A percentile compares a stretch with the other conserved stretches of the same genome.
phyloP scores from a whole-genome alignment of 2,329 filamentous ascomycete species.

The Xylaria sp. region DNA sequence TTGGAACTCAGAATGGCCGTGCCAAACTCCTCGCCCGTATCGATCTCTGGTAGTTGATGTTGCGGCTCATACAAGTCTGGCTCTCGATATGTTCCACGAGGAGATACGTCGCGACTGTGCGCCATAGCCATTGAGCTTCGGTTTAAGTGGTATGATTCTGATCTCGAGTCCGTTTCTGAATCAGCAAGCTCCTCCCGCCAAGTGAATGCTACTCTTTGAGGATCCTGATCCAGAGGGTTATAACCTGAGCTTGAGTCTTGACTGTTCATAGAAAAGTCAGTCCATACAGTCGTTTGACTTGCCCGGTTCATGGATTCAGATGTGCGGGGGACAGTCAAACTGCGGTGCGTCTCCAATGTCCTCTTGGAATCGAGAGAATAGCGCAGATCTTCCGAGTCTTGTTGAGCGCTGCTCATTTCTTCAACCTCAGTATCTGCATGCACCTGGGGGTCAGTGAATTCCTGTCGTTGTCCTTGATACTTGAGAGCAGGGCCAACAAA shows the following conservation, averaged over 20 bases:
- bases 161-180: constrained; percentile 39
- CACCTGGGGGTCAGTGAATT: constrained; percentile 21
- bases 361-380: constrained; percentile 40
- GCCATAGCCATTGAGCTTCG: constrained; percentile 38
- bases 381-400: constrained; percentile 32
- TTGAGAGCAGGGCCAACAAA: constrained; percentile 40
- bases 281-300: constrained; percentile 66
- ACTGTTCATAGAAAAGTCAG: constrained; percentile 63
- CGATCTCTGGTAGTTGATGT: constrained; percentile 56
- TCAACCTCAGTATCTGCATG: constrained; percentile 25
- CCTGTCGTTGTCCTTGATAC: constrained; percentile 29
- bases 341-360: constrained; percentile 49
- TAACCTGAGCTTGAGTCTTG: constrained; percentile 49
- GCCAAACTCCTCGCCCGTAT: constrained; percentile 57
- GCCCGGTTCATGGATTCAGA: constrained; percentile 51
- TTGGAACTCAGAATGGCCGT: constrained; percentile 52
- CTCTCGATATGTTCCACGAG: constrained; percentile 40
- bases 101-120: constrained; percentile 44
- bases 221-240: constrained; percentile 33
- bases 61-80: constrained; percentile 32
- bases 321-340: constrained; percentile 54
- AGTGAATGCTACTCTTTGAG: constrained; percentile 33
- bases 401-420: constrained; percentile 25
- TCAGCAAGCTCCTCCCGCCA: constrained; percentile 37
- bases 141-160: constrained; percentile 38